Conservation (phyloP, 495 filamentous ascomycete species). For the Penicillium alfredii region DNA sequence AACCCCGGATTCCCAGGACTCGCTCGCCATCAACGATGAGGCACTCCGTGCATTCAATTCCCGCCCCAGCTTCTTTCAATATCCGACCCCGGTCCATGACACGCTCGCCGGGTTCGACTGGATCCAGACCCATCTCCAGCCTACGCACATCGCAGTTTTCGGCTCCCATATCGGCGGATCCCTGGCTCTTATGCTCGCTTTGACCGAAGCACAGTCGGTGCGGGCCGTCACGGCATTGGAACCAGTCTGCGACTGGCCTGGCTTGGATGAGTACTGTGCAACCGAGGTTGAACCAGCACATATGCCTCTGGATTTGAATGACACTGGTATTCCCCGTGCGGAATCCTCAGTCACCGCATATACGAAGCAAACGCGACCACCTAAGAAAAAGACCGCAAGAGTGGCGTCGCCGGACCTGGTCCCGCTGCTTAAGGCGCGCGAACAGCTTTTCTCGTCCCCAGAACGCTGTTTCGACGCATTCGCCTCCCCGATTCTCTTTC, state of each 20-base stretch:
- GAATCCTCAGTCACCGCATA: not conserved
- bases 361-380: slow-evolving; percentile 8
- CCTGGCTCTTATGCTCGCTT: slow-evolving; percentile 51
- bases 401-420: slow-evolving; percentile 30
- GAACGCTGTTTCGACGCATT: slow-evolving; percentile 53
- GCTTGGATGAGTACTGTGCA: slow-evolving; percentile 34
- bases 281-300: not conserved
- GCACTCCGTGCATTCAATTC: not conserved
- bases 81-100: slow-evolving; percentile 39
- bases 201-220: slow-evolving; percentile 49
- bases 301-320: no score
- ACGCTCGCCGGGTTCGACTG: slow-evolving; percentile 37
- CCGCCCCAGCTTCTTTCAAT: slow-evolving; percentile 18
- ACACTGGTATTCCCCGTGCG: no score
- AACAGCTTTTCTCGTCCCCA: slow-evolving; percentile 39
- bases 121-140: slow-evolving; percentile 27
- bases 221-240: slow-evolving; percentile 30
- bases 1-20: no score
- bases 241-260: slow-evolving; percentile 39
- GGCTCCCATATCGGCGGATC: slow-evolving; percentile 52
- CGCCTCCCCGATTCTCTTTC: slow-evolving; percentile 54
- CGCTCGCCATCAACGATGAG: no score
- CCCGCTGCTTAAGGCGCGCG: slow-evolving; percentile 33
- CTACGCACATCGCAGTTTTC: slow-evolving; percentile 37
- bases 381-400: slow-evolving; percentile 1